These are phyloP conservation scores for Arxiozyma heterogenica DNA, from an alignment of 1,139 yeast genomes.

Conservation along the genomic window DNA sequence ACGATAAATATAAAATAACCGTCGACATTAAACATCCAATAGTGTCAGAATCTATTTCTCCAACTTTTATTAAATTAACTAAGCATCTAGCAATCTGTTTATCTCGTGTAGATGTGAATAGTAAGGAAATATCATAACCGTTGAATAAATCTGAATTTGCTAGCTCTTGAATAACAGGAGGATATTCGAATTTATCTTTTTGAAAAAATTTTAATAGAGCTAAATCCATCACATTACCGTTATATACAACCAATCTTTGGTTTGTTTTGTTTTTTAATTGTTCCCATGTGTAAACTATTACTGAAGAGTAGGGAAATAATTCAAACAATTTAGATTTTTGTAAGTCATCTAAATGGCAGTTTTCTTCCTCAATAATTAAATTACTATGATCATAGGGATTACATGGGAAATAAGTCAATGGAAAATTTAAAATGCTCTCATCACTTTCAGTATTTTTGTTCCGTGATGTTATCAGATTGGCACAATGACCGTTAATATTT, in stretches of 20 bases:
- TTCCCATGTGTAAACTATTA: conserved; percentile 85
- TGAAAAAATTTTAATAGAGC: conserved; percentile 68
- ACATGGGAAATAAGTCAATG: conserved; percentile 92
- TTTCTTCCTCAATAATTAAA: conserved; percentile 66
- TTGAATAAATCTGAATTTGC: conserved; percentile 43
- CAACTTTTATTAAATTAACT: conserved; percentile 78
- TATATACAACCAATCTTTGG: conserved; percentile 75
- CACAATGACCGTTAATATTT: conserved; percentile 91
- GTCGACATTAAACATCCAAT: conserved; percentile 90
- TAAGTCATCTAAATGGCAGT: conserved; percentile 69
- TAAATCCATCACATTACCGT: conserved; percentile 80
- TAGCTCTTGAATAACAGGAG: conserved; percentile 57
- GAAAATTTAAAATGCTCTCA: conserved; percentile 48
- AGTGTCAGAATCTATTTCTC: conserved; percentile 78
- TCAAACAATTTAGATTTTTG: conserved; percentile 63
- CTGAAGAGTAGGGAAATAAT: conserved; percentile 51
- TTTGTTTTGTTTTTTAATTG: conserved; percentile 57
- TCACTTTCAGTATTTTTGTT: conserved; percentile 50
- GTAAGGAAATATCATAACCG: conserved; percentile 77
- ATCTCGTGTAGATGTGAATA: conserved; percentile 60
- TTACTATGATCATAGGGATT: conserved; percentile 63
- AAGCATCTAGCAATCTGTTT: conserved; percentile 72
- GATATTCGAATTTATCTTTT: conserved; percentile 59
- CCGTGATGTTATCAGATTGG: conserved; percentile 59
- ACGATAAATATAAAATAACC: conserved; percentile 69